A percentile compares a stretch with the other conserved stretches of the same genome.
Evolutionary conservation across 352 stramenopile species (phyloP).

Genomic region (Poterioochromonas sp.): DNA sequence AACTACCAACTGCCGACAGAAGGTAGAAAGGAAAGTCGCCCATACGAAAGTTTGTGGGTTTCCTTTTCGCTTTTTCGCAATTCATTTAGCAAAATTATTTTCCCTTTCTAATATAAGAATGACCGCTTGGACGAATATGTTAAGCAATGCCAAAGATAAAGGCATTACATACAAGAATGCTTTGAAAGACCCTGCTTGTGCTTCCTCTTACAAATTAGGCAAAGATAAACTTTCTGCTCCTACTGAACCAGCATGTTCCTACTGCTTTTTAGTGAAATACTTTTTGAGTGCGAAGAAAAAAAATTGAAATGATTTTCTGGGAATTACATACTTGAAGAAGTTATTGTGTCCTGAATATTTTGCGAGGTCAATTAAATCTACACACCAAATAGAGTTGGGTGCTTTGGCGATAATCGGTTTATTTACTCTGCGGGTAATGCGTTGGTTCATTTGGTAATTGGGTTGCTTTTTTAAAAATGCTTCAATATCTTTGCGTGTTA

Average conservation of each 20-base stretch:
- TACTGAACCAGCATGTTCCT: too few relatives aligned
- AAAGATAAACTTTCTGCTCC: background rate
- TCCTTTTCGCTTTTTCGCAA: background rate
- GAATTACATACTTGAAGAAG: background rate
- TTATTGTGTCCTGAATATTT: background rate
- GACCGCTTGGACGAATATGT: background rate
- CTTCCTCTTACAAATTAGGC: background rate
- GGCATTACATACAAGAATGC: background rate
- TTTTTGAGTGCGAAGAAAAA: too few relatives aligned
- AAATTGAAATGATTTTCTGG: too few relatives aligned
- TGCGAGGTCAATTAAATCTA: background rate
- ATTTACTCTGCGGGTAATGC: background rate
- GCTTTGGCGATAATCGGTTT: background rate
- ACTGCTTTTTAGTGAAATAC: too few relatives aligned
- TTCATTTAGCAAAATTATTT: background rate
- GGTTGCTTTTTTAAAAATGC: background rate
- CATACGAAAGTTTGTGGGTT: background rate
- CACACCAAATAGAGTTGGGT: background rate
- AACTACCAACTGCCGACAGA: background rate
- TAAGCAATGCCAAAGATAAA: background rate
- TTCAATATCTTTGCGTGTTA: background rate
- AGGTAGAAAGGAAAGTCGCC: background rate
- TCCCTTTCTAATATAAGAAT: background rate
- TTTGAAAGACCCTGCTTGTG: background rate
- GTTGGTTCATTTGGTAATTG: background rate